Base-by-base conservation (phyloP, 306 rosid genomes). In the Arachis hypogaea region DNA sequence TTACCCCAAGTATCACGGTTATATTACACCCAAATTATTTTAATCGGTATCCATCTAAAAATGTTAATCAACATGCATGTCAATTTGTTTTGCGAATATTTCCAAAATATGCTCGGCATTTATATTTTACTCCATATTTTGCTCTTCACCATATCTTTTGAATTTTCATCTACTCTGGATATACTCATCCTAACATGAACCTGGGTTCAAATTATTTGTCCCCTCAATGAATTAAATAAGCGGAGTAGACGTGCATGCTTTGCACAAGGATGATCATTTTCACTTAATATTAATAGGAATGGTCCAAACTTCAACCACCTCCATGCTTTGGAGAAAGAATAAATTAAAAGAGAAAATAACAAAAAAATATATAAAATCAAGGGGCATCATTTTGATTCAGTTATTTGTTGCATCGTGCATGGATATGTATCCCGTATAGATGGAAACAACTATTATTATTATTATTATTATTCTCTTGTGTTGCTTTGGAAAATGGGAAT, bases 141-240 rank as follows among this genome's bases (percentile, higher is more conserved):
- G 55, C 16, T 41, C 58, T 45, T 66, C 49, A 47, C 47, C 68
- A 14, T 44, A 30, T 30, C 36, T 30, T 30, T 30, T 30, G 36
- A 30, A 30, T 63, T 62, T 75, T 46, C 56, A 42, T 72, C 54
- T 2, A 22, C 49, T 54, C 63, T 72, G 55, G 28, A 73, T 76
- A 77, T 71, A 63, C 36, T 67, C 69, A 77, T 77, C 69, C 62
- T 43, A 3, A 45, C 18, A 44, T 74, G 4, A 59, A 74, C 75
- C 71, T 64, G 40, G 47, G 75, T 71, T 77, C 80, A 80, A 86
- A 84, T 80, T 76, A 82, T 78, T 84, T 71, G 50, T 30, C 36
- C 28, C 55, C 45, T 33, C 28, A 40, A 9, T 38, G 6, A 30
- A 33, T 42, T 49, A 49, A 75, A 80, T 18, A 36, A 43, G 33